Percentiles rank a stretch among this genome's conserved stretches.
Conservation (phyloP, 306 rosid species). For the Pueraria montana region DNA sequence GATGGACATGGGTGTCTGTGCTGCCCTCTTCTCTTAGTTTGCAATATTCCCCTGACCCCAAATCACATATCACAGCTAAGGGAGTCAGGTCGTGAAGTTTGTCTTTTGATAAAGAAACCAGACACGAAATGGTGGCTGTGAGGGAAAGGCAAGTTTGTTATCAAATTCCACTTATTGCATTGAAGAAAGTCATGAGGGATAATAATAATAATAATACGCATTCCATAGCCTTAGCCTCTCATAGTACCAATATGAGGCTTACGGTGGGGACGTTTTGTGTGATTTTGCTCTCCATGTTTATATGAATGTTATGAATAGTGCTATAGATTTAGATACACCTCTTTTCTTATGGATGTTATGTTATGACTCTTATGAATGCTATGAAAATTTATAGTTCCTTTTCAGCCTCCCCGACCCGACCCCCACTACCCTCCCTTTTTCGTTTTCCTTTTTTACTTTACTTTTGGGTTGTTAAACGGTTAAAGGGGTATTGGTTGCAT, state of each 20-base stretch:
- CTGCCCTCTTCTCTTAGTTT: conserved; percentile 40
- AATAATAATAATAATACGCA: conserved; percentile 47
- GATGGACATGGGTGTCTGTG: conserved; percentile 49
- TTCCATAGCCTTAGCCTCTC: conserved; percentile 22
- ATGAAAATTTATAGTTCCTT: neutral
- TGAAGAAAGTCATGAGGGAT: conserved; percentile 57
- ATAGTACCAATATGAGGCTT: conserved; percentile 49
- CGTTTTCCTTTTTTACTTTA: neutral
- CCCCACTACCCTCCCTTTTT: too few relatives aligned
- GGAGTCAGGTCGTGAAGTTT: conserved; percentile 43
- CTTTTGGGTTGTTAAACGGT: neutral
- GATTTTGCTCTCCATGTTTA: conserved; percentile 51
- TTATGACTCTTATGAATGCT: neutral
- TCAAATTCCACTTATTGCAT: conserved; percentile 64
- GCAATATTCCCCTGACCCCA: conserved; percentile 53
- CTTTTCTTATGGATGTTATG: neutral
- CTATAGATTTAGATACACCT: neutral
- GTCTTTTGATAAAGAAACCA: conserved; percentile 60
- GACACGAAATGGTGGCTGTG: conserved; percentile 56
- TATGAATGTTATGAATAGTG: conserved; percentile 19
- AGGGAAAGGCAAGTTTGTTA: conserved; percentile 47
- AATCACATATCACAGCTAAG: conserved; percentile 46
- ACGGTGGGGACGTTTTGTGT: conserved; percentile 54
- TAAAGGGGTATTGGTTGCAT: neutral
- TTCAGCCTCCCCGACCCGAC: neutral